Evolutionary conservation across 2,329 filamentous ascomycete genomes (phyloP), one percentile per base, ranked within the genome.

Genomic region (Claviceps sp.): DNA sequence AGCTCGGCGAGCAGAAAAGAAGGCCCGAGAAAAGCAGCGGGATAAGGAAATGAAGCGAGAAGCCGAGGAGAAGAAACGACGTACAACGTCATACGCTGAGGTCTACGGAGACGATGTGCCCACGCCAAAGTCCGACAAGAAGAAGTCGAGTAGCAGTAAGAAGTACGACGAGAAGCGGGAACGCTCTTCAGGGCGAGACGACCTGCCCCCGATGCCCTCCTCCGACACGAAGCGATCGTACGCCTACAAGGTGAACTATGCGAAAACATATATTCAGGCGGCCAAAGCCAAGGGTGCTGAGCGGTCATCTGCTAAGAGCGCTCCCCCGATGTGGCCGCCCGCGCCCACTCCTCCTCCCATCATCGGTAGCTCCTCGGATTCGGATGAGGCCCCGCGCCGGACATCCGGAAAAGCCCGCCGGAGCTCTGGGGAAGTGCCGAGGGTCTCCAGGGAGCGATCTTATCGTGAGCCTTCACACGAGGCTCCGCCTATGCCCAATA

Each of bases 31-130:
- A 43, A 68, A 70, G 62, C 58, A 60, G 48, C 62, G 61, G 34
- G 64, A 68, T 22, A 71, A 70, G 59, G 69, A 70, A 2, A 62
- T 64, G 24, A 68, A 64, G 56, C 63, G 64, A 20, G 65, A 67
- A 2, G 52, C 60, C 0, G 68, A 70, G 48, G 66, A 68, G 14
- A 71, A 70, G 62, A 66, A 63, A 58, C 61, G 61, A 46, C 56
- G 61, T 56, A 54, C 54, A 51, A 69, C 64, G 30, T 59, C 62
- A 5, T 69, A 69, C 41, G 63, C 66, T n/a, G 69, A 70, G 53
- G 53, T 57, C 1, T 63, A 60, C 14, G 63, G 66, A 1, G 66
- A 67, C 1, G 66, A 68, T 1, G 55, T 56, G 13, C 54, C 54
- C 2, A 22, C 49, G 3, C 48, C 58, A 50, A 65, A 63, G 56